Evolutionary conservation across 441 rosid species (phyloP).

Genomic region (Jatropha podagrica): DNA sequence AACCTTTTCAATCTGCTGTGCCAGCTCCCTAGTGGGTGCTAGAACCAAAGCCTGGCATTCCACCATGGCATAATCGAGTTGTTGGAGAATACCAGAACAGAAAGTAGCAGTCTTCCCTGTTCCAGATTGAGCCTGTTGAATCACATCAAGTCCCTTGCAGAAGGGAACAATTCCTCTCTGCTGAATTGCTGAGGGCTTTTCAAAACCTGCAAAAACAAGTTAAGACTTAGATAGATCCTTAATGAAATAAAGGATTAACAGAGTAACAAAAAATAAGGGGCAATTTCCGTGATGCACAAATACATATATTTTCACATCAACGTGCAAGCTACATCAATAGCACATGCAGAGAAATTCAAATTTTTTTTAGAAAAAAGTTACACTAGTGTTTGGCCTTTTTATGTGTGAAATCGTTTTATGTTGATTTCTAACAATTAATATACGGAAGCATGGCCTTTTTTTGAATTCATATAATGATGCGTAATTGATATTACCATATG

Average conservation of each 20-base stretch:
- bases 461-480: neutral
- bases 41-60: constrained; percentile 77
- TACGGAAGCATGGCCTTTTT: too few relatives aligned
- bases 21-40: constrained; percentile 80
- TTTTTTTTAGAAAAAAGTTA: neutral
- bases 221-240: neutral
- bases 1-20: constrained; percentile 87
- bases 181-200: constrained; percentile 88
- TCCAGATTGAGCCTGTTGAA: constrained; percentile 87
- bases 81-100: constrained; percentile 79
- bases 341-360: neutral
- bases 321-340: too few relatives aligned
- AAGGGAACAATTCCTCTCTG: constrained; percentile 91
- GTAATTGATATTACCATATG: constrained; percentile 49
- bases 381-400: too few relatives aligned
- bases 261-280: neutral
- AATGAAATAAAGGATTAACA: neutral
- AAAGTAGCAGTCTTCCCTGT: constrained; percentile 90
- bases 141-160: constrained; percentile 87
- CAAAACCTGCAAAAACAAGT: constrained; percentile 54
- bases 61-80: constrained; percentile 57
- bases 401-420: too few relatives aligned
- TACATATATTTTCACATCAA: neutral
- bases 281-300: neutral
- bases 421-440: too few relatives aligned